These are phyloP conservation scores for Coniferiporia weirii DNA, from an alignment of 1,284 basidiomycete species.

Conservation along the genomic window DNA sequence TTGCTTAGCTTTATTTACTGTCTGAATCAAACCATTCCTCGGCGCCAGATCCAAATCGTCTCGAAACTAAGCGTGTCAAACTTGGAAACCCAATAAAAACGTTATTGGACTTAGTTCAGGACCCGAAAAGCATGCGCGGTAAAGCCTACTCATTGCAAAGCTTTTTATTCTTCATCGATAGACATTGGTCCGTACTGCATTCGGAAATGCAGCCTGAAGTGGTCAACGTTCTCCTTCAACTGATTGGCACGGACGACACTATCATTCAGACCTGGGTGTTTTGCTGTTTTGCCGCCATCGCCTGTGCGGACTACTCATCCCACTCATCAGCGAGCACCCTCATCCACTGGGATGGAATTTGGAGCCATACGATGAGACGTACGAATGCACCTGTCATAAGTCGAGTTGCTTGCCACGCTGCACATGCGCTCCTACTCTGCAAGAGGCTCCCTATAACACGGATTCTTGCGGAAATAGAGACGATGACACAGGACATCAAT, in stretches of 20 bases:
- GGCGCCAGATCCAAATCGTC: slow-evolving; percentile 20
- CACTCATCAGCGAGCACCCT: slow-evolving; percentile 20
- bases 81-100: slow-evolving; percentile 55
- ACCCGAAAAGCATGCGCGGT: slow-evolving; percentile 32
- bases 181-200: slow-evolving; percentile 64
- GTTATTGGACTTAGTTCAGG: slow-evolving; percentile 49
- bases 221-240: slow-evolving; percentile 48
- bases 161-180: slow-evolving; percentile 79
- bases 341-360: slow-evolving; percentile 67
- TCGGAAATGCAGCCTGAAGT: slow-evolving; percentile 51
- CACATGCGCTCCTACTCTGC: slow-evolving; percentile 49
- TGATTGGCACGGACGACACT: slow-evolving; percentile 61
- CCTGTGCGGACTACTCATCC: slow-evolving; percentile 37
- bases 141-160: slow-evolving; percentile 62
- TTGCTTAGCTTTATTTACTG: slow-evolving; percentile 50
- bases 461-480: slow-evolving; percentile 66
- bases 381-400: slow-evolving; percentile 59
- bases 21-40: slow-evolving; percentile 53
- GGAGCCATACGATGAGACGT: slow-evolving; percentile 78
- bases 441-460: slow-evolving; percentile 47
- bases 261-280: slow-evolving; percentile 78
- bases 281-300: slow-evolving; percentile 69
- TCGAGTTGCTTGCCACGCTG: slow-evolving; percentile 79
- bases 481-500: slow-evolving; percentile 72
- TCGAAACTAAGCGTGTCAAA: slow-evolving; percentile 44